A percentile compares a stretch with the other conserved stretches of the same genome.
phyloP scores from a whole-genome alignment of 345 rosid species.

The Salix koriyanagi region DNA sequence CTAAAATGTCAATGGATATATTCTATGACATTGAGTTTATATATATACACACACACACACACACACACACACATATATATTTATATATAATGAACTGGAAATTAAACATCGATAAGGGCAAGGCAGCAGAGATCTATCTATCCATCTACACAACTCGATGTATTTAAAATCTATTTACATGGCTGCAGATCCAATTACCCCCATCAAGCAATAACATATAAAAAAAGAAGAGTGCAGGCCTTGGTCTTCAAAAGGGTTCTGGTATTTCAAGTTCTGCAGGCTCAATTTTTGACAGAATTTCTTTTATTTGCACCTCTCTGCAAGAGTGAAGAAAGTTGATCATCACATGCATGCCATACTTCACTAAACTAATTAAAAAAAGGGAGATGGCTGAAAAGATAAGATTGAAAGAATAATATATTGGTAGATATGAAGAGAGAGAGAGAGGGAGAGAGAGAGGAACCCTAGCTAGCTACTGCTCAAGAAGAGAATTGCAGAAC shows the following conservation, averaged over 20 bases:
- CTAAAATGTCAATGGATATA: background rate
- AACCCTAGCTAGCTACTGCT: background rate
- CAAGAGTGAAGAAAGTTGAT: background rate
- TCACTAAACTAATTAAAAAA: background rate
- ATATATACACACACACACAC: background rate
- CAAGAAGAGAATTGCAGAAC: background rate
- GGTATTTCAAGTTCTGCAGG: background rate
- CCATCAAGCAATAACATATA: background rate
- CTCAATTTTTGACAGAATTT: background rate
- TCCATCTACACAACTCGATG: no score
- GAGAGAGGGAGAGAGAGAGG: background rate
- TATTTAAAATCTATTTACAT: background rate
- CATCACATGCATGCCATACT: background rate
- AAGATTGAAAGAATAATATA: background rate
- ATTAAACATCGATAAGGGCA: background rate
- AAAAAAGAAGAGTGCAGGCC: background rate
- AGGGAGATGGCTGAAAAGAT: background rate
- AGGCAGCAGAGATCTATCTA: background rate
- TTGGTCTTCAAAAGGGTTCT: background rate
- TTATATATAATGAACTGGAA: background rate
- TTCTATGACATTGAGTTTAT: background rate
- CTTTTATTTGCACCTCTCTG: background rate
- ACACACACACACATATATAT: background rate
- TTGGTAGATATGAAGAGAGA: background rate
- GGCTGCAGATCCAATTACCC: background rate